Evolutionary conservation across 345 rosid species (phyloP), one percentile per base, ranked within the genome.

Genomic region (Bruguiera parviflora): DNA sequence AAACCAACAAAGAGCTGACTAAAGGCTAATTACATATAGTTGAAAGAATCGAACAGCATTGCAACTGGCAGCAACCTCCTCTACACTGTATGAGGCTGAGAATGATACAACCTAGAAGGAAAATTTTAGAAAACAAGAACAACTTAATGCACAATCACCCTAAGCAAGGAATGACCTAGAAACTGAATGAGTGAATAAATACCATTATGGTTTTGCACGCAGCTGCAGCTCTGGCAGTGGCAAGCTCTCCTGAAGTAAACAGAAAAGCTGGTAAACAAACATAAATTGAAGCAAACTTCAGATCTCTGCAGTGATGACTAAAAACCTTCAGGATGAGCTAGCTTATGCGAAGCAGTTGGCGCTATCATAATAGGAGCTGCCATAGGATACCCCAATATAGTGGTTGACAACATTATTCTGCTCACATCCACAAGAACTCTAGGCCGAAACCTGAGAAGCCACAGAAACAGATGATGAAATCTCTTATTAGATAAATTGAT

Each of bases 151-250:
- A 13, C 18, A 13, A 43, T 43, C 49, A 11, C 49, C 19, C 49
- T 43, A 13, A 13, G 49, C 49, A 43, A 43, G 49, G 13, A 43
- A 43, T 43, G 49, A 43, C 3, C 49, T 43, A 43, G 49, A 43
- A 13, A 43, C 49, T 43, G 49, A 15, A 43, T 43, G 49, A 43
- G 15, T 43, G 49, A 43, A 43, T 1, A 5, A 13, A 21, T 89
- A 92, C 97, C 98, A 91, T 91, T 73, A 89, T 88, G 33, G 92
- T 87, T 78, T 87, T 83, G 72, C 85, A 80, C 0, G 87, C 79
- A 82, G 96, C 92, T 49, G 95, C 96, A 58, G 97, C 97, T 88
- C 82, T 87, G 15, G 98, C 97, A 15, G 96, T 91, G 33, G 92
- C 96, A 49, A 78, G 81, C 80, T 94, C 98, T 51, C 97, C 98